phyloP scores from a whole-genome alignment of 805 yeast species.

The Clavispora phyllophila region DNA sequence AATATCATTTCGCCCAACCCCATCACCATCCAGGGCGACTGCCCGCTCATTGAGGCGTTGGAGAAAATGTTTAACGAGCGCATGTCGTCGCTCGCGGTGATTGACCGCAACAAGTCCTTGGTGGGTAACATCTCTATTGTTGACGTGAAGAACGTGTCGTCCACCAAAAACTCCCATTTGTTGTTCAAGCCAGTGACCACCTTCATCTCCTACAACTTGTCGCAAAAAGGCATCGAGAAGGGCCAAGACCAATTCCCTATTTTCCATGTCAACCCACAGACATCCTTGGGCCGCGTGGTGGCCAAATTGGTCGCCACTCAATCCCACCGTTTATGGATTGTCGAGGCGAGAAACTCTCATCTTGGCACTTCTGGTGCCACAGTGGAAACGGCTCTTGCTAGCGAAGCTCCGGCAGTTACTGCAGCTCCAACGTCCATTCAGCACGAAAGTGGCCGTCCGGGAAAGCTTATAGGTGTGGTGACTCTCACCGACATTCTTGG shows the following conservation, averaged over 20 bases:
- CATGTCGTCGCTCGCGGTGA: slow-evolving; percentile 88
- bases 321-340: slow-evolving; percentile 86
- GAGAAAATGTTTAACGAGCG: slow-evolving; percentile 77
- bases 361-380: slow-evolving; percentile 9
- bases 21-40: slow-evolving; percentile 81
- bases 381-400: slow-evolving; percentile 10
- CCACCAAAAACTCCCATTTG: slow-evolving; percentile 79
- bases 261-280: slow-evolving; percentile 78
- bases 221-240: slow-evolving; percentile 84
- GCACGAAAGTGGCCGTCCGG: slow-evolving; percentile 49
- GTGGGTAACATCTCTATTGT: slow-evolving; percentile 93
- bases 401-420: slow-evolving; percentile 17
- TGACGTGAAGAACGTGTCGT: slow-evolving; percentile 84
- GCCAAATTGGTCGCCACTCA: slow-evolving; percentile 95
- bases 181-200: slow-evolving; percentile 80
- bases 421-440: slow-evolving; percentile 11
- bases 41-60: slow-evolving; percentile 79
- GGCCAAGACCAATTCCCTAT: slow-evolving; percentile 97
- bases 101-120: slow-evolving; percentile 69
- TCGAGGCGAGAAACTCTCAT: slow-evolving; percentile 33
- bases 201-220: slow-evolving; percentile 80
- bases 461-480: slow-evolving; percentile 84
- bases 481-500: slow-evolving; percentile 88
- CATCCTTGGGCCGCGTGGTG: slow-evolving; percentile 81
- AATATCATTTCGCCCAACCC: slow-evolving; percentile 70